Base-by-base conservation (phyloP, 2,329 filamentous ascomycete species). In the Macroventuria anomochaeta region DNA sequence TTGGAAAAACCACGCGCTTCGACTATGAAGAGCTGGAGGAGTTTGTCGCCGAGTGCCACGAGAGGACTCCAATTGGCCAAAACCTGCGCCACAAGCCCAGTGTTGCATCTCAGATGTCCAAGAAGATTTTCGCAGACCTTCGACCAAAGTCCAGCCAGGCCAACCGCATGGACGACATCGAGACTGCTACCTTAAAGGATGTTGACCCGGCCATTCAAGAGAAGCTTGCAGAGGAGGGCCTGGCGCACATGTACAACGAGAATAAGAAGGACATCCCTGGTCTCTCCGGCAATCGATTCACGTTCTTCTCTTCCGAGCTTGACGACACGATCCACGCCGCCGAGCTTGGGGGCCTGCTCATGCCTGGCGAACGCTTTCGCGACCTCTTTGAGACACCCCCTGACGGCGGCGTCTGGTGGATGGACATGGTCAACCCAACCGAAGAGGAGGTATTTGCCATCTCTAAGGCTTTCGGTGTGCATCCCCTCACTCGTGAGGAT, bases 1-100 rank as follows among this genome's bases (percentile, higher is more conserved):
- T 87, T n/a, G 86, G 89, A 57, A 89, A 91, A 67, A 86, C 93
- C 2, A 87, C 90, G 55, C 91, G 92, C 63, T 88, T 88, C 57
- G 93, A 97, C 73, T 97, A 93, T 65, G 93, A 97, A 68, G 93
- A 93, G 62, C 81, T 99, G 26, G 93, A 99, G 73, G 91, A 91
- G 63, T 97, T 97, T 65, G 89, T 97, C 26, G 85, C 84, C 46
- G 81, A 89, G 53, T 70, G 72, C 21, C 78, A 80, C 46, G 72
- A 74, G 20, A 79, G 77, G 69, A 80, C 78, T 0, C 78, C 77
- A 3, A 77, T 79, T 15, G 72, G 70, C 26, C 75, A 79, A 50
- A 72, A 73, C 5, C 69, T 80, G 62, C 68, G 61, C 6, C 71
- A 66, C 62, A 73, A 73, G 60, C 47, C 64, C n/a, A 75, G 72